Conservation (phyloP, 2,329 filamentous ascomycete species). For the Ophiostoma montium region DNA sequence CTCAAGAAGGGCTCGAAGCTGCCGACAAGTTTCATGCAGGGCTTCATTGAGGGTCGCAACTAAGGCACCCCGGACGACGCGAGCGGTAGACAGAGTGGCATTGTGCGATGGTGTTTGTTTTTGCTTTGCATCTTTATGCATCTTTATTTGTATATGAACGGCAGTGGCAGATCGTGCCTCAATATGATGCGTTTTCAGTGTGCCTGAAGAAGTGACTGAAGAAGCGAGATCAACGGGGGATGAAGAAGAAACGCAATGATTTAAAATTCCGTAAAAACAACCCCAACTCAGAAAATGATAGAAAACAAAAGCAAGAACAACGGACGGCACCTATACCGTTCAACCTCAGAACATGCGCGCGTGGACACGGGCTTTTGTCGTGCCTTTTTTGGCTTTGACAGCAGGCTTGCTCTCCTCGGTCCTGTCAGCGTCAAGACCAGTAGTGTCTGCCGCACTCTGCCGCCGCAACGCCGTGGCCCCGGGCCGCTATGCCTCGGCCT, state of each 20-base stretch:
- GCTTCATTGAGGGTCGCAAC: constrained; percentile 64
- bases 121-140: not conserved
- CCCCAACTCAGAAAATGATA: no score
- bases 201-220: no score
- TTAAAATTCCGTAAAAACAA: no score
- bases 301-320: not conserved
- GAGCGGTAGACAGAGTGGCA: no score
- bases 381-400: not conserved
- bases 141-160: not conserved
- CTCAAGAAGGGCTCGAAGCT: constrained; percentile 62
- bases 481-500: not conserved
- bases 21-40: constrained; percentile 81
- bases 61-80: not conserved
- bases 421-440: not conserved
- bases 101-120: not conserved
- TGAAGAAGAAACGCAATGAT: no score
- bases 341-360: no score
- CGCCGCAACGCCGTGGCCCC: constrained; percentile 2
- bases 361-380: not conserved
- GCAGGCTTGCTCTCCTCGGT: no score
- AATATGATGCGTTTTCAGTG: no score
- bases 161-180: no score
- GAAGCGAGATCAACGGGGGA: no score
- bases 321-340: not conserved
- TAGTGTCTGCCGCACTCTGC: not conserved